Percentiles rank a stretch among this genome's conserved stretches.
phyloP scores from a whole-genome alignment of 148 eudicot genomes.

The Cornus suecica region DNA sequence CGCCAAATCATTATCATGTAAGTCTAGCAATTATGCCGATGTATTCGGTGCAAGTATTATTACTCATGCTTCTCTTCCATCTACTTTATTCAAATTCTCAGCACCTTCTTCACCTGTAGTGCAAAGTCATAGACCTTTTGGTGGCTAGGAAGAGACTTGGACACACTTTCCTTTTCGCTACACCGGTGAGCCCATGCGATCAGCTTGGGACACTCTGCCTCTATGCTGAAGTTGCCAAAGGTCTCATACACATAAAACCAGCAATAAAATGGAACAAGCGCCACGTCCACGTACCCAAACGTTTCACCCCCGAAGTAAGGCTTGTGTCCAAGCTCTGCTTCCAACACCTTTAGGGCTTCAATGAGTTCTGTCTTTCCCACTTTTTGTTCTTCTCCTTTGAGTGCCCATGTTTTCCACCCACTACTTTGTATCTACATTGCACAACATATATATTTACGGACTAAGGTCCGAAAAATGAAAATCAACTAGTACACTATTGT shows the following conservation, averaged over 20 bases:
- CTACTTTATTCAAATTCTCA: too few relatives aligned
- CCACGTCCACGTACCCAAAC: slow-evolving; percentile 18
- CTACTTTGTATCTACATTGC: slow-evolving; percentile 13
- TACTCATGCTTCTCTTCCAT: too few relatives aligned
- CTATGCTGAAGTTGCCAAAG: slow-evolving; percentile 15
- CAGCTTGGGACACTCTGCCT: slow-evolving; percentile 10
- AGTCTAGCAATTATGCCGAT: too few relatives aligned
- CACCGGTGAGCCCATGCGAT: slow-evolving; percentile 21
- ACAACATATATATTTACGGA: too few relatives aligned
- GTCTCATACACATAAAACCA: slow-evolving; percentile 18
- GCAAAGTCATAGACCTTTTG: slow-evolving; percentile 18
- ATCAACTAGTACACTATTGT: too few relatives aligned
- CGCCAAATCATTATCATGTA: too few relatives aligned
- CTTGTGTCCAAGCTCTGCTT: slow-evolving; percentile 28
- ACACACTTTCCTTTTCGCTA: slow-evolving; percentile 17
- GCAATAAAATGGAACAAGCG: slow-evolving; percentile 8
- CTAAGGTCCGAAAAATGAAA: neutral
- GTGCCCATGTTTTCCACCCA: slow-evolving; percentile 11
- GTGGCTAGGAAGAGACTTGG: slow-evolving; percentile 16
- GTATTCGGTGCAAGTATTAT: too few relatives aligned
- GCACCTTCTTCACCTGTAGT: too few relatives aligned
- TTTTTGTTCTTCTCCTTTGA: slow-evolving; percentile 26
- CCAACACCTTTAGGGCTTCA: slow-evolving; percentile 19
- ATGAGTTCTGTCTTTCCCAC: slow-evolving; percentile 26
- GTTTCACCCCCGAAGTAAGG: slow-evolving; percentile 31